phyloP scores from a whole-genome alignment of 2,329 filamentous ascomycete genomes.

The Coniella lustricola region DNA sequence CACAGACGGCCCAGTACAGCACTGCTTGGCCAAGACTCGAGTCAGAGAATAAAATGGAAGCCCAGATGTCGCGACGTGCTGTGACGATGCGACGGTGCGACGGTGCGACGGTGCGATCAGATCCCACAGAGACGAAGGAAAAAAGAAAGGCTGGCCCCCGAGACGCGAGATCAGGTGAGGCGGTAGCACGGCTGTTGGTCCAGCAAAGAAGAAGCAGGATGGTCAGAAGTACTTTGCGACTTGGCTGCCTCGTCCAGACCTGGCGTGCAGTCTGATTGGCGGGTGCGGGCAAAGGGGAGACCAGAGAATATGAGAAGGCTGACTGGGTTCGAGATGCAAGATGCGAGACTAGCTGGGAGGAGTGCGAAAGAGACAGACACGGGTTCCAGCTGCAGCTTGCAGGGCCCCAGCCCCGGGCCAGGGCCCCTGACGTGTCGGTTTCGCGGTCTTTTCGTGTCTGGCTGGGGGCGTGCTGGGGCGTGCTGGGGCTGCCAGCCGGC shows the following conservation, averaged over 20 bases:
- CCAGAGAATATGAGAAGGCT: not conserved
- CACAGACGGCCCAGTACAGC: too few relatives aligned
- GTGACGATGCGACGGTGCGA: too few relatives aligned
- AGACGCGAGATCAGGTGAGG: conserved; percentile 13
- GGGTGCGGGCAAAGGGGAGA: too few relatives aligned
- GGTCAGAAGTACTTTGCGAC: too few relatives aligned
- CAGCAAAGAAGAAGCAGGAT: too few relatives aligned
- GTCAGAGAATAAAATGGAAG: too few relatives aligned
- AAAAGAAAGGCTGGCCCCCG: not conserved
- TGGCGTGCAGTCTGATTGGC: too few relatives aligned
- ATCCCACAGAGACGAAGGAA: not conserved
- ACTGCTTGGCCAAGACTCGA: too few relatives aligned
- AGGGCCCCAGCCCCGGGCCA: conserved; percentile 22
- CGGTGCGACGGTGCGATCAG: not conserved
- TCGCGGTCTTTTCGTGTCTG: conserved; percentile 15
- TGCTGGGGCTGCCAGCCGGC: not conserved
- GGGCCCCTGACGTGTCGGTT: conserved; percentile 15
- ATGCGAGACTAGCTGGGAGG: too few relatives aligned
- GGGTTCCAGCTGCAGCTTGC: not conserved
- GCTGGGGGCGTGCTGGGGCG: not conserved
- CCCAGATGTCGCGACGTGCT: too few relatives aligned
- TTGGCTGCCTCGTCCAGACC: not conserved
- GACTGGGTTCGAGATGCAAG: too few relatives aligned
- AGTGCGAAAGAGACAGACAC: not conserved
- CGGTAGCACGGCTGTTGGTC: not conserved